Evolutionary conservation across 352 stramenopile genomes (phyloP).

Genomic region (Aphanomyces cochlioides): DNA sequence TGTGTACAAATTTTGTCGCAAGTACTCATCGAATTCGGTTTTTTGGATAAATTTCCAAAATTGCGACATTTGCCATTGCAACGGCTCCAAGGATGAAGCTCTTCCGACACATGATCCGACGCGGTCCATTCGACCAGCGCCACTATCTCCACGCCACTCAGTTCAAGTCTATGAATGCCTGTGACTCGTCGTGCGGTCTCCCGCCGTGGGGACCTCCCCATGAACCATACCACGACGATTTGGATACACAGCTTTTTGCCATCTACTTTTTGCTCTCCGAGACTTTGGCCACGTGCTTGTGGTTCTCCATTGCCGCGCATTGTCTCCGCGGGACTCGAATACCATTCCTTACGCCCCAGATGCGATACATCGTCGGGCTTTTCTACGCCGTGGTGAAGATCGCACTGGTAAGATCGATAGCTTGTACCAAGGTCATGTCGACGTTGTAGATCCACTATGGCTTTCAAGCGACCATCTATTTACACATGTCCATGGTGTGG

Average conservation of each 20-base stretch:
- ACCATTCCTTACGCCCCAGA: constrained; percentile 52
- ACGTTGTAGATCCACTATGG: constrained; percentile 22
- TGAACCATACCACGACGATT: neutral
- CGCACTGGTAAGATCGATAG: constrained; percentile 42
- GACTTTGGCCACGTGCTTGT: constrained; percentile 68
- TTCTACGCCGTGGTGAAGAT: constrained; percentile 78
- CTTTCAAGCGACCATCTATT: constrained; percentile 21
- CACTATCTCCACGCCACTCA: neutral
- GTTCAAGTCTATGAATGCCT: neutral
- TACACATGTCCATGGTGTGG: constrained; percentile 5
- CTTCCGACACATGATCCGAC: neutral
- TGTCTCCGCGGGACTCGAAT: constrained; percentile 65
- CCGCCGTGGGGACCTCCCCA: constrained; percentile 17
- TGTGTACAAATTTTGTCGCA: too few species aligned
- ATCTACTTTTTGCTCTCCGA: constrained; percentile 76
- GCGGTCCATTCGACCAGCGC: constrained; percentile 1
- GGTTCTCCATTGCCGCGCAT: constrained; percentile 77
- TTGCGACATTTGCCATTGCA: neutral
- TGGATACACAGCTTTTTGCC: constrained; percentile 71
- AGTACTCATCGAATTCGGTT: too few species aligned
- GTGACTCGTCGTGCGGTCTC: neutral
- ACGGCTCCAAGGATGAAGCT: constrained; percentile 3
- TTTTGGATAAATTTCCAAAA: too few species aligned
- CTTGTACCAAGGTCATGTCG: neutral
- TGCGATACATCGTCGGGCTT: constrained; percentile 65